Percentiles rank a stretch among this genome's conserved stretches.
phyloP scores from a whole-genome alignment of 805 yeast genomes.

The Ogataea thermomethanolica region DNA sequence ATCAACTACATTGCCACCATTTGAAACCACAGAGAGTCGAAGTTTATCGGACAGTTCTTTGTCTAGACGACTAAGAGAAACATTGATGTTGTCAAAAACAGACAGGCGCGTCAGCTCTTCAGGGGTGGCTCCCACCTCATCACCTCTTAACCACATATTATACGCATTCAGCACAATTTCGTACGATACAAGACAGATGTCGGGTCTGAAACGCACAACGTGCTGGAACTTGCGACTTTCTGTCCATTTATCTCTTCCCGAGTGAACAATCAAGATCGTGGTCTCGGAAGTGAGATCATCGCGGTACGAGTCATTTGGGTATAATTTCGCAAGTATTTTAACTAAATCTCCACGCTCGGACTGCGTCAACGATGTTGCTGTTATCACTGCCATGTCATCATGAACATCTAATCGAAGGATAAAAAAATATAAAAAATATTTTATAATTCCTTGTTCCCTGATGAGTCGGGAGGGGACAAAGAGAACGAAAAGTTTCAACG shows the following conservation, averaged over 20 bases:
- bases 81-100: slow-evolving; percentile 40
- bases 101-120: slow-evolving; percentile 27
- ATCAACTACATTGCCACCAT: slow-evolving; percentile 50
- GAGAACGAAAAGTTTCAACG: slow-evolving; percentile 73
- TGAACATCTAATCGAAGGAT: neutral
- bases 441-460: neutral
- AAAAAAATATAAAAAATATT: neutral
- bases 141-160: slow-evolving; percentile 55
- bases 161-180: slow-evolving; percentile 45
- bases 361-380: slow-evolving; percentile 27
- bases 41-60: slow-evolving; percentile 26
- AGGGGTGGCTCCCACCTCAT: slow-evolving; percentile 14
- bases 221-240: slow-evolving; percentile 52
- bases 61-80: slow-evolving; percentile 37
- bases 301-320: slow-evolving; percentile 17
- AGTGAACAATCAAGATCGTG: slow-evolving; percentile 23
- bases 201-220: slow-evolving; percentile 48
- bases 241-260: slow-evolving; percentile 25
- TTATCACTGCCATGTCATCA: slow-evolving; percentile 16
- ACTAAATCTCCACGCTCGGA: slow-evolving; percentile 16
- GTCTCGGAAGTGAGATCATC: slow-evolving; percentile 31
- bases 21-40: slow-evolving; percentile 30
- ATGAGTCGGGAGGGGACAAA: slow-evolving; percentile 18
- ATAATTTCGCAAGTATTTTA: slow-evolving; percentile 16
- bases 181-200: slow-evolving; percentile 51